Percentiles rank a stretch among this genome's conserved stretches.
phyloP scores from a whole-genome alignment of 495 filamentous ascomycete species.

The Tuber magnatum region DNA sequence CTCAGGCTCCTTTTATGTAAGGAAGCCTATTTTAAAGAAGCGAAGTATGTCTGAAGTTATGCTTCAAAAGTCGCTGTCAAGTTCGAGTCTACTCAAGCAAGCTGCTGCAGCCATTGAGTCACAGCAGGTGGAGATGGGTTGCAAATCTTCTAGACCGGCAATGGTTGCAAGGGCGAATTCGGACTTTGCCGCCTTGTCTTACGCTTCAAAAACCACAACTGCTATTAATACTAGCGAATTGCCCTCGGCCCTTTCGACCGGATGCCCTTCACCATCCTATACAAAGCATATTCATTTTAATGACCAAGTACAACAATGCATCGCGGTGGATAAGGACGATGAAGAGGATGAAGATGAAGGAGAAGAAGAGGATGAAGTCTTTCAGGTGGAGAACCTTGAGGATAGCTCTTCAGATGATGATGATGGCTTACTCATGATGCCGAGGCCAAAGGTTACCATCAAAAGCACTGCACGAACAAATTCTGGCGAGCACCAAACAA shows the following conservation, averaged over 20 bases:
- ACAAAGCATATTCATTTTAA: constrained; percentile 92
- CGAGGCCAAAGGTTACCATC: constrained; percentile 46
- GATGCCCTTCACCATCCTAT: constrained; percentile 41
- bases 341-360: constrained; percentile 64
- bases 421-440: constrained; percentile 80
- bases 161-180: constrained; percentile 48
- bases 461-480: constrained; percentile 47
- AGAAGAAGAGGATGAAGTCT: constrained; percentile 39
- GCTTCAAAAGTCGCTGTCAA: constrained; percentile 81
- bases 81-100: constrained; percentile 86
- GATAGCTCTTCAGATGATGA: constrained; percentile 59
- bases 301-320: constrained; percentile 90
- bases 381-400: constrained; percentile 47
- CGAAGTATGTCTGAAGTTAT: constrained; percentile 92
- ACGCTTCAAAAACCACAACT: constrained; percentile 53
- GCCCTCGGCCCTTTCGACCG: constrained; percentile 56
- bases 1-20: constrained; percentile 42
- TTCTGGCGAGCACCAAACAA: constrained; percentile 72
- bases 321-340: constrained; percentile 78
- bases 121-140: constrained; percentile 60
- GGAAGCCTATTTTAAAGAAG: constrained; percentile 93
- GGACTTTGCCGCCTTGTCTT: constrained; percentile 55
- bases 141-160: constrained; percentile 41
- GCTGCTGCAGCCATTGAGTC: constrained; percentile 87
- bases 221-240: constrained; percentile 52